A percentile compares a stretch with the other conserved stretches of the same genome.
Evolutionary conservation across 2,329 filamentous ascomycete genomes (phyloP).

Genomic region (Neopestalotiopsis sp.): DNA sequence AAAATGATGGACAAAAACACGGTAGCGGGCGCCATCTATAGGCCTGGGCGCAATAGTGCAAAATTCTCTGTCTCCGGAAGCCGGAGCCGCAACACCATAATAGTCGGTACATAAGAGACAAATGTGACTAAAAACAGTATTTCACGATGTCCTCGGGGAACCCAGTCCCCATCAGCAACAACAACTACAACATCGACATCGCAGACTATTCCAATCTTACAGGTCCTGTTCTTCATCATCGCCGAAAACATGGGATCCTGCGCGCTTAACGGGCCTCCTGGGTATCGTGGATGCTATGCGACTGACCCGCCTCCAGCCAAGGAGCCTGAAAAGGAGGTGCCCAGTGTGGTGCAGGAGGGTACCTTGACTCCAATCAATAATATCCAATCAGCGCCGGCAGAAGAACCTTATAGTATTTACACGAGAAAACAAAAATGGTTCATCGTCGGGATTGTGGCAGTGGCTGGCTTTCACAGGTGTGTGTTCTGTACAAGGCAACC

Average conservation of each 20-base stretch:
- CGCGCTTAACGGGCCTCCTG: too few species aligned
- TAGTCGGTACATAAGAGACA: neutral
- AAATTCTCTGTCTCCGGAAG: constrained; percentile 3
- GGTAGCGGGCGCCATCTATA: neutral
- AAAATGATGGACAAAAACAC: neutral
- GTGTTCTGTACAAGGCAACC: neutral
- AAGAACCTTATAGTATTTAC: constrained; percentile 30
- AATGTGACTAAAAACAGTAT: neutral
- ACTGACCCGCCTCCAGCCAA: neutral
- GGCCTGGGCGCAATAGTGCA: neutral
- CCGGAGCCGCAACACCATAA: constrained; percentile 9
- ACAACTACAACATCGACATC: neutral
- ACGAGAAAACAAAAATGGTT: constrained; percentile 32
- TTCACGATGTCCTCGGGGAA: neutral
- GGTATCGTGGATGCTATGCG: too few species aligned
- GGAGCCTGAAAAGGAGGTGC: neutral
- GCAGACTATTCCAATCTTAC: neutral
- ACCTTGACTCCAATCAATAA: neutral
- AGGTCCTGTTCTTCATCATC: neutral
- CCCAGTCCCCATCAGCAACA: neutral
- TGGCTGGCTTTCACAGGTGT: constrained; percentile 27
- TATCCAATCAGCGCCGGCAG: neutral
- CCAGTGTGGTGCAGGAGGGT: neutral
- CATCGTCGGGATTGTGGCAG: constrained; percentile 30
- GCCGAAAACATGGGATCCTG: neutral